Evolutionary conservation across 108 stramenopile genomes (phyloP), one percentile per base, ranked within the genome.

Genomic region (Licmophora abbreviata): DNA sequence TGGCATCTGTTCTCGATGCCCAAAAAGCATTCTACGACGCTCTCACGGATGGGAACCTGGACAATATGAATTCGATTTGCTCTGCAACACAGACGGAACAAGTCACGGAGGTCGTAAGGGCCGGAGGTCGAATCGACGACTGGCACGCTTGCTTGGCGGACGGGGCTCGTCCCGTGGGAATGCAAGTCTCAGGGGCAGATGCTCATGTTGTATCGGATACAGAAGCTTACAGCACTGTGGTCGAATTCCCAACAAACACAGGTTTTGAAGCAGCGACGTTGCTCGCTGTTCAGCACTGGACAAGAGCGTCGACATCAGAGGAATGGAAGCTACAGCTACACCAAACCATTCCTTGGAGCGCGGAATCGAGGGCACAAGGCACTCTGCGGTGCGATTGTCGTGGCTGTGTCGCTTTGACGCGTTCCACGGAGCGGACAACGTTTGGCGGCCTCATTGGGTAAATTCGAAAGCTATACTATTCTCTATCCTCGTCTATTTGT

Each of bases 321-420:
- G 69, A 69, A 11, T 88, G 86, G 86, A 81, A 74, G 42, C 63
- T 88, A 17, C 64, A 61, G 23, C 46, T 81, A 25, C 86, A 88
- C 56, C 82, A 88, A 50, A 88, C 82, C 0, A 88, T 88, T 44
- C 86, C 86, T 1, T 88, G 86, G 86, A 76, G 66, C 54, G 31
- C 61, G 14, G 77, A 68, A 20, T 56, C 71, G 1, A 68, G 62
- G 38, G 86, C 86, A 17, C 76, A 72, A 26, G 86, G 86, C 6
- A 88, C 77, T 2, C 60, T 88, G 29, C 58, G 63, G 6, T 88
- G 86, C 52, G 81, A 83, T 59, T 77, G 74, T 51, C 64, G 79
- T 27, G 86, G 86, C 8, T 88, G 86, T 62, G 86, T 88, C 2
- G 81, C 86, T 36, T 67, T 88, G 73, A 72, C 77, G 8, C 36